Evolutionary conservation across 139 green algal species (phyloP), one percentile per base, ranked within the genome.

Genomic region (Chlorella sp.): DNA sequence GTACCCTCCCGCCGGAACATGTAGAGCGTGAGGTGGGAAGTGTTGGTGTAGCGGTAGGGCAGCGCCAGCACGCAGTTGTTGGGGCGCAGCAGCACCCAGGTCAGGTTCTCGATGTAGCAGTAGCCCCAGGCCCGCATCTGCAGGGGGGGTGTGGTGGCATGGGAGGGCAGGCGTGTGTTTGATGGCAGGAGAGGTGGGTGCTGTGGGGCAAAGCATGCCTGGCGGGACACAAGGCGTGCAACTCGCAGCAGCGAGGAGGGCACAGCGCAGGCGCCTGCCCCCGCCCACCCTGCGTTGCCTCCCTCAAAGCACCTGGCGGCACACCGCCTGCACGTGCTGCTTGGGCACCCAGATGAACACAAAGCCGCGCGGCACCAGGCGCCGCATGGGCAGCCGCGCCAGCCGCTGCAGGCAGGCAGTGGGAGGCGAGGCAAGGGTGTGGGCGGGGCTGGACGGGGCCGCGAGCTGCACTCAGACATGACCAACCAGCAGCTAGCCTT

Each of bases 81-180:
- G 57, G 93, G 85, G 13, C 68, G 39, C 75, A 97, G 83, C 64
- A 91, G 90, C 65, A 98, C 95, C 96, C 96, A 98, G 1, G 94
- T 98, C 85, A 98, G 90, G 91, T 98, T 98, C 85, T 98, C 96
- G 15, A 98, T 91, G 82, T 98, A 98, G 28, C 71, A 73, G 84
- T 91, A 98, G 18, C 94, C 92, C 89, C 88, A 93, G 36, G 69
- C 75, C 16, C 83, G 85, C 90, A 94, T 93, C 67, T 90, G 83
- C 7, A 78, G 55, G 41, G 63, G 21, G 73, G 4, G 16, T 26
- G 23, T 17, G 38, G 39, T 39, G 47, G n/a, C 28, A 21, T 38
- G 15, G 28, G 21, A 36, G 71, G 23, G 39, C n/a, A 13, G 36
- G 36, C 60, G n/a, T n/a, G n/a, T n/a, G n/a, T n/a, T n/a, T n/a